These are phyloP conservation scores for Vitis rotundifolia DNA, from an alignment of 164 flowering plant genomes.

Conservation along the genomic window DNA sequence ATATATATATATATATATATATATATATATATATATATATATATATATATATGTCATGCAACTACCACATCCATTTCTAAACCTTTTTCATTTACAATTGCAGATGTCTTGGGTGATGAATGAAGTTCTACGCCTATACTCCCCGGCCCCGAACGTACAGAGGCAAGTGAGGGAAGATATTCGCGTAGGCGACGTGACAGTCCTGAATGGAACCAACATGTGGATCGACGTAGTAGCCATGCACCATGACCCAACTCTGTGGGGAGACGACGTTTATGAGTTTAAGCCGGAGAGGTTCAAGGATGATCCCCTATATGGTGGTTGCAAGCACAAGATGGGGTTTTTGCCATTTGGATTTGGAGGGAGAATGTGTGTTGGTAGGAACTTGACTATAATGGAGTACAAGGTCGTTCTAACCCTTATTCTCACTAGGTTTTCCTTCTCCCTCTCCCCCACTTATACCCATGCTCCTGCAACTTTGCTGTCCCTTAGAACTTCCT, in stretches of 20 bases:
- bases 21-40: too few species aligned
- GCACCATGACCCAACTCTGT: conserved; percentile 70
- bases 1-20: too few species aligned
- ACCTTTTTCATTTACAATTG: not conserved
- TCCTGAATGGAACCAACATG: conserved; percentile 83
- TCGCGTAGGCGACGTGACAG: conserved; percentile 38
- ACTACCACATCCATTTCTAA: too few species aligned
- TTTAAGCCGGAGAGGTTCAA: conserved; percentile 84
- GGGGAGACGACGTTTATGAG: conserved; percentile 79
- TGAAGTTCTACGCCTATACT: conserved; percentile 70
- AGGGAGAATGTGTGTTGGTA: conserved; percentile 84
- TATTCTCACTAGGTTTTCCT: conserved; percentile 66
- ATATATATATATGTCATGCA: too few species aligned
- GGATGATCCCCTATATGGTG: conserved; percentile 52
- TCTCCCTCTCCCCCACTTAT: conserved; percentile 64
- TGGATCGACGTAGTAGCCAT: conserved; percentile 86
- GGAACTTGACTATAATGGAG: conserved; percentile 73
- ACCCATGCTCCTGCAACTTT: conserved; percentile 58
- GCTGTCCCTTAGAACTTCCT: conserved; percentile 68
- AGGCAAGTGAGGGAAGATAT: conserved; percentile 79
- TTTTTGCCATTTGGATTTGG: conserved; percentile 91
- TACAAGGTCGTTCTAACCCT: conserved; percentile 63
- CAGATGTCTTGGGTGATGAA: conserved; percentile 96
- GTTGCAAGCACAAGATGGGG: conserved; percentile 90
- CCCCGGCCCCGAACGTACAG: conserved; percentile 80